Conservation (phyloP, 2,329 filamentous ascomycete species). For the Cadophora sp. region DNA sequence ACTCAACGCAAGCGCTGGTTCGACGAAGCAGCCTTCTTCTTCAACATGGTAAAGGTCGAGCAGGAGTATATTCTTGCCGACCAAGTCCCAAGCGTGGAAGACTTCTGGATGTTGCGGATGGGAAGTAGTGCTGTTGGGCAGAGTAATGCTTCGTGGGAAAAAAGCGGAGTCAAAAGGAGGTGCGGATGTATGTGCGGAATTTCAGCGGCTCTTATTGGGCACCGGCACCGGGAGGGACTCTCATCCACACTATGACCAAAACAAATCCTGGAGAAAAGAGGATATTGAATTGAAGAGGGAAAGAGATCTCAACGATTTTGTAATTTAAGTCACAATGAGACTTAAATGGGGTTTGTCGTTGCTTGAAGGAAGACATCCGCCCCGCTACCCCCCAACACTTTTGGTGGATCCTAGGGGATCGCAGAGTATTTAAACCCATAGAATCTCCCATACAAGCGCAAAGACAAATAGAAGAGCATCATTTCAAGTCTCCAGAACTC, state of each 20-base stretch:
- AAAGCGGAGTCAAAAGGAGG: not conserved
- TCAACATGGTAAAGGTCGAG: not conserved
- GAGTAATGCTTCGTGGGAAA: not conserved
- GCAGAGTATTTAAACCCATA: not conserved
- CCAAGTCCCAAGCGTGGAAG: not conserved
- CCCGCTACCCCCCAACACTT: not conserved
- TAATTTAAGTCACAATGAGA: not conserved
- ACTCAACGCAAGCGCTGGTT: not conserved
- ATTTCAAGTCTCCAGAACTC: not conserved
- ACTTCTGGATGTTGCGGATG: not conserved
- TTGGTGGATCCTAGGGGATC: not conserved
- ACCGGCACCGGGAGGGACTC: too few species aligned
- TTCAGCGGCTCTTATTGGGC: not conserved
- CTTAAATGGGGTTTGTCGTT: too few species aligned
- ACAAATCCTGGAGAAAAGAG: not conserved
- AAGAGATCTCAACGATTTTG: not conserved
- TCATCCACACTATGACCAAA: not conserved
- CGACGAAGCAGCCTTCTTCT: not conserved
- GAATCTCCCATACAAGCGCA: too few species aligned
- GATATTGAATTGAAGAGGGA: too few species aligned
- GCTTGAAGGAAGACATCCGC: too few species aligned
- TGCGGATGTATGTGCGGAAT: constrained; percentile 20
- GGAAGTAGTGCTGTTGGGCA: not conserved
- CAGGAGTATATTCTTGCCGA: not conserved
- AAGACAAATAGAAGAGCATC: too few species aligned